Conservation (phyloP, 2,329 filamentous ascomycete genomes). For the Arthrocladium fulminans region DNA sequence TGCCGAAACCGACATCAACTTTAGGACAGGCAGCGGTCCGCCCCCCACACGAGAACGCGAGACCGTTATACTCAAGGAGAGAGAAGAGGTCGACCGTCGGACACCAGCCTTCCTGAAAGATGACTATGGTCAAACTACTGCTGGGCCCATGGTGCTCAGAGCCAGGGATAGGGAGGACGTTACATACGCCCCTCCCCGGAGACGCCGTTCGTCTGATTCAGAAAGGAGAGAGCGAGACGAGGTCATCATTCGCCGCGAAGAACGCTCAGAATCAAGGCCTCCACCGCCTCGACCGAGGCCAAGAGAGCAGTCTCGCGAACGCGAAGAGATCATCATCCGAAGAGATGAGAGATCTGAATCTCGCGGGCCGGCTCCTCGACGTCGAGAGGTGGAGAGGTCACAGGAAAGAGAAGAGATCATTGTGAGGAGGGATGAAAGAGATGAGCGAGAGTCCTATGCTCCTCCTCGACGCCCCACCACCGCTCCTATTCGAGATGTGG, state of each 20-base stretch:
- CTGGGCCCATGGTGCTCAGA: conserved; percentile 26
- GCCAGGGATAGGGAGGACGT: conserved; percentile 27
- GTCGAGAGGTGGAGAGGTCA: conserved; percentile 16
- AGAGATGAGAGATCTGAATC: conserved; percentile 22
- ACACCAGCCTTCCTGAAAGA: conserved; percentile 30
- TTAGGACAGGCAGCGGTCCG: conserved; percentile 36
- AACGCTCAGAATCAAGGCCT: conserved; percentile 2
- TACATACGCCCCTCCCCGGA: conserved; percentile 22
- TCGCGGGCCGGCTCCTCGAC: conserved; percentile 5
- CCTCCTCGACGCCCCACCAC: neutral
- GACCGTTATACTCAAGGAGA: conserved; percentile 17
- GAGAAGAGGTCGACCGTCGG: conserved; percentile 3
- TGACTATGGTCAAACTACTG: conserved; percentile 26
- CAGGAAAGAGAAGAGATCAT: conserved; percentile 27
- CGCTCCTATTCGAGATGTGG: neutral
- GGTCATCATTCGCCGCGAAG: conserved; percentile 23
- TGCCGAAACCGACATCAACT: conserved; percentile 40
- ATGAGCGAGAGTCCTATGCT: conserved; percentile 21
- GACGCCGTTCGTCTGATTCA: conserved; percentile 21
- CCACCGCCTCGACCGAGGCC: conserved; percentile 13
- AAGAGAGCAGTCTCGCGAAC: conserved; percentile 22
- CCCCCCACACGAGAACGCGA: conserved; percentile 33
- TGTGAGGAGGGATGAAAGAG: conserved; percentile 29
- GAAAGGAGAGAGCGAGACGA: conserved; percentile 25
- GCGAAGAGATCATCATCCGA: conserved; percentile 30